These are phyloP conservation scores for barley (Hordeum vulgare) DNA, from an alignment of 176 grass and related monocot genomes.

Conservation along the genomic window MorexV3_pseudomolecules_assembly NC_058524.1:502992380-502992879, in stretches of 20 bases:
- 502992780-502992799: slow-evolving; percentile 56
- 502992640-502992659: slow-evolving; percentile 57
- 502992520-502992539: slow-evolving; percentile 44
- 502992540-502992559: slow-evolving; percentile 44
- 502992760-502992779: slow-evolving; percentile 43
- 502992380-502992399: slow-evolving; percentile 84
- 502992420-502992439: slow-evolving; percentile 45
- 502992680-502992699: slow-evolving; percentile 57
- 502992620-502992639: slow-evolving; percentile 75
- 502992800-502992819: slow-evolving; percentile 53
- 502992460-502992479: slow-evolving; percentile 61
- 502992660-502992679: slow-evolving; percentile 47
- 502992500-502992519: slow-evolving; percentile 68
- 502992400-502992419: slow-evolving; percentile 41
- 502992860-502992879: slow-evolving; percentile 31
- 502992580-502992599: slow-evolving; percentile 42
- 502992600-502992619: slow-evolving; percentile 64
- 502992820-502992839: slow-evolving; percentile 65
- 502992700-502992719: slow-evolving; percentile 63
- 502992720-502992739: slow-evolving; percentile 51
- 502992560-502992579: slow-evolving; percentile 39
- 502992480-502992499: slow-evolving; percentile 68
- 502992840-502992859: slow-evolving; percentile 5
- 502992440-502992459: slow-evolving; percentile 37
- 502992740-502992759: slow-evolving; percentile 62